Conservation (phyloP, 2,329 filamentous ascomycete genomes). For the Nakataea oryzae region DNA sequence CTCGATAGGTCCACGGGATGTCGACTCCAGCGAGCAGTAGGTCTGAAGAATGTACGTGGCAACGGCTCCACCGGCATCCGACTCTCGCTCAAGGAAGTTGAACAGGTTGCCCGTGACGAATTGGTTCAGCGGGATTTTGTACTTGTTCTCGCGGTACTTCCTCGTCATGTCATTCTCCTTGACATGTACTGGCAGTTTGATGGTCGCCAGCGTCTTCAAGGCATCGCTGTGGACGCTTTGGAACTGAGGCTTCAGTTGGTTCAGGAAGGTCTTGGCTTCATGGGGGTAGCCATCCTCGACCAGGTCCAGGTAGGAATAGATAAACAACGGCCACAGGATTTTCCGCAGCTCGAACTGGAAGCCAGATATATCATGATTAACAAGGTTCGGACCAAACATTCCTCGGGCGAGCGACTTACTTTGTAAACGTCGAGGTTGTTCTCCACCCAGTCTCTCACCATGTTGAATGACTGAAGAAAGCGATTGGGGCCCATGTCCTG, state of each 20-base stretch:
- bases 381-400: neutral
- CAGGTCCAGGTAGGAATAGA: conserved; percentile 83
- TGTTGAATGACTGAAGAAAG: conserved; percentile 63
- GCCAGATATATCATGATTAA: conserved; percentile 8
- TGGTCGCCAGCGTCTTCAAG: conserved; percentile 59
- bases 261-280: conserved; percentile 66
- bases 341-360: conserved; percentile 72
- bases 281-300: conserved; percentile 59
- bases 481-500: conserved; percentile 67
- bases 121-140: conserved; percentile 79
- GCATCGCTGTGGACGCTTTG: conserved; percentile 72
- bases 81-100: conserved; percentile 81
- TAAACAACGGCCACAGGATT: conserved; percentile 85
- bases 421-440: conserved; percentile 93
- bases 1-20: conserved; percentile 51
- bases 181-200: conserved; percentile 70
- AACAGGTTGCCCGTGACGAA: conserved; percentile 75
- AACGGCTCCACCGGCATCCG: conserved; percentile 67
- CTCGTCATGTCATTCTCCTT: conserved; percentile 67
- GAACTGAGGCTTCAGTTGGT: conserved; percentile 57
- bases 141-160: conserved; percentile 78
- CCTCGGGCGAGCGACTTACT: conserved; percentile 29
- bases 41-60: conserved; percentile 63
- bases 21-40: conserved; percentile 47
- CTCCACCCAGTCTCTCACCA: conserved; percentile 76